These are phyloP conservation scores for Neurospora sp. DNA, from an alignment of 495 filamentous ascomycete species.

Conservation along the genomic window DNA sequence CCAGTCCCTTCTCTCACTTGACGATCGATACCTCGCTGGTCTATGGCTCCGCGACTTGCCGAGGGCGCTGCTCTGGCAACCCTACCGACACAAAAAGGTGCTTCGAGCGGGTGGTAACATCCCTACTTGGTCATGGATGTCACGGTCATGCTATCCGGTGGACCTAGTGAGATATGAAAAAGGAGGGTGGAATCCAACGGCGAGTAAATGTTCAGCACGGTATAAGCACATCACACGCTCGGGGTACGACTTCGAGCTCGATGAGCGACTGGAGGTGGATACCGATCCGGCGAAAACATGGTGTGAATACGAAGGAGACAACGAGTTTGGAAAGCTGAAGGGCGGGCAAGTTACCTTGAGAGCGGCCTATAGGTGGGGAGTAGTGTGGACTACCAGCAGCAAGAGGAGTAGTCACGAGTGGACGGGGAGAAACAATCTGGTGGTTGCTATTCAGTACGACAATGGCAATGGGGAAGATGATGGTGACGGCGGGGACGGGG, in stretches of 20 bases:
- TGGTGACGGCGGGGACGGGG: not conserved
- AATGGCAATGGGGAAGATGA: not conserved
- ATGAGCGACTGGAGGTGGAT: conserved; percentile 3
- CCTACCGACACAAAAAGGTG: conserved; percentile 5
- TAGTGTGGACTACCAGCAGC: not conserved
- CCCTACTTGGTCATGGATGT: conserved; percentile 11
- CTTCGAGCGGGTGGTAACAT: not conserved
- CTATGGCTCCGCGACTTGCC: conserved; percentile 6
- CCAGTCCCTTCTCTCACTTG: not conserved
- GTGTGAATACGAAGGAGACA: conserved; percentile 5
- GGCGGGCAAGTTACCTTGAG: conserved; percentile 3
- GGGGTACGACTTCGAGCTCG: not conserved
- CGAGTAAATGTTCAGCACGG: not conserved
- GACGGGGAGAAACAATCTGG: conserved; percentile 1
- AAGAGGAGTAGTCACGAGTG: not conserved
- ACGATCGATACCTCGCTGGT: conserved; percentile 3
- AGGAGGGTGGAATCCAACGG: not conserved
- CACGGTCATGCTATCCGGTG: not conserved
- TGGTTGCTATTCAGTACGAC: not conserved
- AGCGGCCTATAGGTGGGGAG: conserved; percentile 1
- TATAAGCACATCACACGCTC: conserved; percentile 7
- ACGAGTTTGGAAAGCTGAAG: not conserved
- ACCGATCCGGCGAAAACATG: not conserved
- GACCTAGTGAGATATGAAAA: not conserved
- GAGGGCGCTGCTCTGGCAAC: conserved; percentile 9